Evolutionary conservation across 163 green algal species (phyloP).

Genomic region (Chlamydomonas reinhardtii): DNA sequence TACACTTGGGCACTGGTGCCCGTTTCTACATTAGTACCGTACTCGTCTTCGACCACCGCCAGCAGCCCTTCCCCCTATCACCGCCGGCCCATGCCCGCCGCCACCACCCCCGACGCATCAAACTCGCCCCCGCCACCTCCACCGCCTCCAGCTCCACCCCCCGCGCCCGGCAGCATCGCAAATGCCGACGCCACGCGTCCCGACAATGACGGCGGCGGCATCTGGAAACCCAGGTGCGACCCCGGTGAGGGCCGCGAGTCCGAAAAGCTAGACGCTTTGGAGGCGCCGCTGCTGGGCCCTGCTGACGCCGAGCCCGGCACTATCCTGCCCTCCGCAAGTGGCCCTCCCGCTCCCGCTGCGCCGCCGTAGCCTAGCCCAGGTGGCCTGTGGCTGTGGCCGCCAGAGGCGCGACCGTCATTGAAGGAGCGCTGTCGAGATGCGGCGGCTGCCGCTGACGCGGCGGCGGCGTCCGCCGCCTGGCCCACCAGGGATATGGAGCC

Average conservation of each 20-base stretch:
- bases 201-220: too few species aligned
- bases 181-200: not conserved
- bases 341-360: not conserved
- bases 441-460: not conserved
- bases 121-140: not conserved
- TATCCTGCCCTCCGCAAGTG: too few species aligned
- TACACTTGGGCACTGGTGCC: too few species aligned
- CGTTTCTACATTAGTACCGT: too few species aligned
- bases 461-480: not conserved
- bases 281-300: not conserved
- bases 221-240: too few species aligned
- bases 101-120: not conserved
- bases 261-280: constrained; percentile 28
- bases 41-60: too few species aligned
- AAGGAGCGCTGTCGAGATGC: not conserved
- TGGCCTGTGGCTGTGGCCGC: not conserved
- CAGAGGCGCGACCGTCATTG: too few species aligned
- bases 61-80: not conserved
- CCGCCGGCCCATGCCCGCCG: not conserved
- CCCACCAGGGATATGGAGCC: constrained; percentile 30
- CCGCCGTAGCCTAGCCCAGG: not conserved
- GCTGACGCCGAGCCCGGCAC: too few species aligned
- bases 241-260: not conserved
- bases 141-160: too few species aligned
- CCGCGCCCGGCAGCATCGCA: too few species aligned